Conservation (phyloP, 139 green algal species). For the Coccomyxa sp. region DNA sequence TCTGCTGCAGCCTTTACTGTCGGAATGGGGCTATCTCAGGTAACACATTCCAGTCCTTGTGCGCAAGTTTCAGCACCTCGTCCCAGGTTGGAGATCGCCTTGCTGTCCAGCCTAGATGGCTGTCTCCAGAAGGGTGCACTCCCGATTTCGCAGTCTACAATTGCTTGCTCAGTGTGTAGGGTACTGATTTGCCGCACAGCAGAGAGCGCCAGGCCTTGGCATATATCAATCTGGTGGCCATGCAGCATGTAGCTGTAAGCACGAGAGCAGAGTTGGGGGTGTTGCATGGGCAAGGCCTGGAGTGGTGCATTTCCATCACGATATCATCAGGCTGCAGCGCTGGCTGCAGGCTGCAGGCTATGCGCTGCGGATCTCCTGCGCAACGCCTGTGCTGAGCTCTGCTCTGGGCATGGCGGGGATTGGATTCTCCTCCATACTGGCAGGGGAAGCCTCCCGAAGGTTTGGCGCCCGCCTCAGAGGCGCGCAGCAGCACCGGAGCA, state of each 20-base stretch:
- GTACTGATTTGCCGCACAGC: not conserved
- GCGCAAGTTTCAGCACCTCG: not conserved
- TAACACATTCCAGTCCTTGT: not conserved
- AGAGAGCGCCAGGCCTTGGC: too few relatives aligned
- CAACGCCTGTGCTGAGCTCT: constrained; percentile 49
- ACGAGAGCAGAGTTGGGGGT: too few relatives aligned
- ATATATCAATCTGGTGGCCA: not conserved
- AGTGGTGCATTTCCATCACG: too few relatives aligned
- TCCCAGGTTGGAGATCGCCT: not conserved
- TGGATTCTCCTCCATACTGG: constrained; percentile 47
- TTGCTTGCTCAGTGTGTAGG: not conserved
- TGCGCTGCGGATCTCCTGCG: constrained; percentile 57
- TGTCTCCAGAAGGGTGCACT: not conserved
- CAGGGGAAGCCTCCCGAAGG: constrained; percentile 36
- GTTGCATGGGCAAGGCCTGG: too few relatives aligned
- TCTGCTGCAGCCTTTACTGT: not conserved
- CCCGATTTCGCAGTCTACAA: too few relatives aligned
- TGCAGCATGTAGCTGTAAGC: not conserved
- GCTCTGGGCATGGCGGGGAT: constrained; percentile 48
- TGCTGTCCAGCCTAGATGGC: not conserved
- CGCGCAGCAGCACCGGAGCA: not conserved
- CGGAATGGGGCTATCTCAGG: not conserved
- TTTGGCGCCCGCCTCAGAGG: not conserved
- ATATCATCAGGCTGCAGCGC: too few relatives aligned
- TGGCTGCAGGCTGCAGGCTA: constrained; percentile 31